phyloP scores from a whole-genome alignment of 148 eudicot genomes.

The Vaccinium darrowii region DNA sequence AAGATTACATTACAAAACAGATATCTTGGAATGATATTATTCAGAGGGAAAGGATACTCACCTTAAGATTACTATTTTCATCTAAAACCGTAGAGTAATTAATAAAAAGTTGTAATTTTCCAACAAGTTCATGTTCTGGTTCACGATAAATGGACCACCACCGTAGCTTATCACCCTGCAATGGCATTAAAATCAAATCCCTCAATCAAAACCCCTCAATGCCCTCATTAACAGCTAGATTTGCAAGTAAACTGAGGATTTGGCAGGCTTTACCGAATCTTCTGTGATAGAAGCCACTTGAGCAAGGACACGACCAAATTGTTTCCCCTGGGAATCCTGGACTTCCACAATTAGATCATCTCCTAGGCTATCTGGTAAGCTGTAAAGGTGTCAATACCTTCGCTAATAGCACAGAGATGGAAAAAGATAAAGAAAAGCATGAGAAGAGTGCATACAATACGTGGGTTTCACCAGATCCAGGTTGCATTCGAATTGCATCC shows the following conservation, averaged over 20 bases:
- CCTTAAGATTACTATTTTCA: slow-evolving; percentile 70
- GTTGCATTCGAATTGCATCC: slow-evolving; percentile 77
- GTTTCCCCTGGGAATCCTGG: slow-evolving; percentile 79
- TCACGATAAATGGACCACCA: slow-evolving; percentile 92
- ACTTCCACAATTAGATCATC: slow-evolving; percentile 88
- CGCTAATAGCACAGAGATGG: slow-evolving; percentile 3
- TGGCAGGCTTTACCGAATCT: slow-evolving; percentile 52
- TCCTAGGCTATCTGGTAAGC: slow-evolving; percentile 91
- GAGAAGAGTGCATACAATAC: slow-evolving; percentile 62
- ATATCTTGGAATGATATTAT: not conserved
- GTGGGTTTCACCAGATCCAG: slow-evolving; percentile 91
- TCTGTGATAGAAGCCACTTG: slow-evolving; percentile 89
- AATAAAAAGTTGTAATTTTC: slow-evolving; percentile 74
- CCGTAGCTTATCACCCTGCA: slow-evolving; percentile 93
- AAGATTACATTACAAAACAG: not conserved
- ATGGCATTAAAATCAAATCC: slow-evolving; percentile 16
- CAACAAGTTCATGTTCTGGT: slow-evolving; percentile 95
- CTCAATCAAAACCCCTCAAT: not conserved
- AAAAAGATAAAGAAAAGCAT: slow-evolving; percentile 6
- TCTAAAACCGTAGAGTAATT: slow-evolving; percentile 74
- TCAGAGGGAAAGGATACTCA: slow-evolving; percentile 17
- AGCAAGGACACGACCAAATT: slow-evolving; percentile 72
- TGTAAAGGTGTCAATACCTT: slow-evolving; percentile 45
- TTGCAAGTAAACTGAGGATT: slow-evolving; percentile 1
- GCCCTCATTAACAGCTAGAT: not conserved